Evolutionary conservation across 1,284 basidiomycete genomes (phyloP).

Genomic region (Phenoliferia sp.): DNA sequence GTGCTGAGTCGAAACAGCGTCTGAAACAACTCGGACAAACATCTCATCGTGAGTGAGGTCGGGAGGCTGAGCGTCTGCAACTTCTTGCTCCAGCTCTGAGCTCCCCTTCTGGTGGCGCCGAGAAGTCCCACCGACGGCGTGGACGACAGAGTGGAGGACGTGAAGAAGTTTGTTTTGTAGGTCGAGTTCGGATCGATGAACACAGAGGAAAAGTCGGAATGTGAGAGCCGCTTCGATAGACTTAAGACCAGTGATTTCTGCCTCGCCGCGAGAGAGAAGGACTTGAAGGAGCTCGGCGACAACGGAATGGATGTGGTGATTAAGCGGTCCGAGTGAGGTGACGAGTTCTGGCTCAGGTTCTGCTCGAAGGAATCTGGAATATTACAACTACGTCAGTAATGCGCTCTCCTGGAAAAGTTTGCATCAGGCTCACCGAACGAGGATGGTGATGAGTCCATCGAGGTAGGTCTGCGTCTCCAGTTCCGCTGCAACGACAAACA

Average conservation of each 20-base stretch:
- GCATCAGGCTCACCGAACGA: conserved; percentile 57
- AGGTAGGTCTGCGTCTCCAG: conserved; percentile 56
- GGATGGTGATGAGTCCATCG: conserved; percentile 62
- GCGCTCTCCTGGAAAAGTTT: neutral
- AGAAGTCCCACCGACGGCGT: conserved; percentile 14
- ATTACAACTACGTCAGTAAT: neutral
- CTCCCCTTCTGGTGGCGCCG: conserved; percentile 1
- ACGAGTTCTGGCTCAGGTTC: conserved; percentile 56
- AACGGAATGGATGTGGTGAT: conserved; percentile 63
- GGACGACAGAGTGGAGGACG: conserved; percentile 75
- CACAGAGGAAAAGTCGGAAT: conserved; percentile 65
- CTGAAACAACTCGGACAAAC: conserved; percentile 69
- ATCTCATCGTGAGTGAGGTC: conserved; percentile 47
- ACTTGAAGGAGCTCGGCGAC: conserved; percentile 76
- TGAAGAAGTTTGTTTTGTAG: conserved; percentile 90
- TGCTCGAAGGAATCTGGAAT: conserved; percentile 62
- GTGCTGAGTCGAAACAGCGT: conserved; percentile 64
- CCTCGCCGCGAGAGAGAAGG: conserved; percentile 71
- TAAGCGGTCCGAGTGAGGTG: conserved; percentile 56
- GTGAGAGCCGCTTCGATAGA: conserved; percentile 66
- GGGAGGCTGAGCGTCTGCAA: conserved; percentile 13
- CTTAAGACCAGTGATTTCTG: conserved; percentile 57
- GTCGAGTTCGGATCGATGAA: conserved; percentile 66
- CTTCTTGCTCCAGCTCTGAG: neutral
- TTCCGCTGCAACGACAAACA: conserved; percentile 10